These are phyloP conservation scores for Aureobasidium mangrovei DNA, from an alignment of 2,329 filamentous ascomycete species.

Conservation along the genomic window DNA sequence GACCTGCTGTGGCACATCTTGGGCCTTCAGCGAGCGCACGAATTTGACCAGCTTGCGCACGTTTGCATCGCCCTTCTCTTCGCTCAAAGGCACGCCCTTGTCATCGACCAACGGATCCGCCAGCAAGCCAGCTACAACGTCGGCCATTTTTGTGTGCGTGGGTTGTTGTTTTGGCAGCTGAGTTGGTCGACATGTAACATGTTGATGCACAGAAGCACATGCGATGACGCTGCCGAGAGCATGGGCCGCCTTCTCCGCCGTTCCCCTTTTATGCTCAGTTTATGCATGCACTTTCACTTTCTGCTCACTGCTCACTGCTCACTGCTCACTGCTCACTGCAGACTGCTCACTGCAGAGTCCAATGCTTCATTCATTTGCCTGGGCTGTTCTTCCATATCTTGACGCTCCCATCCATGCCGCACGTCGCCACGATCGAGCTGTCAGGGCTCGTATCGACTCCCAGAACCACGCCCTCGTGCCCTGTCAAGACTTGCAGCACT, in stretches of 20 bases:
- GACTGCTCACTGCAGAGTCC: background rate
- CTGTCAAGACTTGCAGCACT: slow-evolving; percentile 58
- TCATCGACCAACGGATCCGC: background rate
- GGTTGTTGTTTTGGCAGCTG: background rate
- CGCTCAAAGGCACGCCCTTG: background rate
- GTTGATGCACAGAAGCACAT: slow-evolving; percentile 4
- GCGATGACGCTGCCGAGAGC: background rate
- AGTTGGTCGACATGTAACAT: background rate
- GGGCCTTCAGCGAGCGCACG: background rate
- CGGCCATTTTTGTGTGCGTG: background rate
- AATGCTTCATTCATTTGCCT: background rate
- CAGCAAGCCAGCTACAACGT: background rate
- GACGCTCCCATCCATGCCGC: slow-evolving; percentile 53
- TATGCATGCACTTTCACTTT: background rate
- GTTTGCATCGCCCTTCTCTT: background rate
- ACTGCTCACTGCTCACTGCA: background rate
- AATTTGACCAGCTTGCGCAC: slow-evolving; percentile 2
- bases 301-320: background rate
- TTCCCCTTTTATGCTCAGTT: background rate
- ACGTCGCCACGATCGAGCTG: slow-evolving; percentile 50
- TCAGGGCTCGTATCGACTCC: slow-evolving; percentile 51
- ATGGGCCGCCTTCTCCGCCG: background rate
- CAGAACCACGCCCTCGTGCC: slow-evolving; percentile 51
- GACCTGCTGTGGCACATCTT: slow-evolving; percentile 7
- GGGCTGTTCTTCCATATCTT: slow-evolving; percentile 46